phyloP scores from a whole-genome alignment of 768 basidiomycete genomes.

The Mycena latifolia region DNA sequence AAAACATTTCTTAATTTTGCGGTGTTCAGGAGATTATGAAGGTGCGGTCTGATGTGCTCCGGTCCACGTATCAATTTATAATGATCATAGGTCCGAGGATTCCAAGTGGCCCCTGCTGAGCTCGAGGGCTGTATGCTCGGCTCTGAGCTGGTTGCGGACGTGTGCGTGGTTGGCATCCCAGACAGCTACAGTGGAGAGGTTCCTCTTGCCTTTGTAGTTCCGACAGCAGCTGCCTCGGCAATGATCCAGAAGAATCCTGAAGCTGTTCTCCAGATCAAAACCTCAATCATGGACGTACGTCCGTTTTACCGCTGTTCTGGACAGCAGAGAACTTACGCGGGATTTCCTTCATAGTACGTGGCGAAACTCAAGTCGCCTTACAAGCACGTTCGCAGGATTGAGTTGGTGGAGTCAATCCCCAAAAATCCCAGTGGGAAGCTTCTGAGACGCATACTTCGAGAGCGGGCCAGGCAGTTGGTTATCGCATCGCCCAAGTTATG shows the following conservation, averaged over 20 bases:
- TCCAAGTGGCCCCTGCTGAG: constrained; percentile 50
- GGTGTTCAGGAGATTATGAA: constrained; percentile 19
- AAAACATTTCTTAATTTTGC: neutral
- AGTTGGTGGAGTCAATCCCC: neutral
- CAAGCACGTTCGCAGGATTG: neutral
- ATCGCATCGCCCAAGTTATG: neutral
- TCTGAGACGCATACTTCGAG: constrained; percentile 6
- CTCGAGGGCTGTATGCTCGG: constrained; percentile 58
- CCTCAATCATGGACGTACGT: constrained; percentile 16
- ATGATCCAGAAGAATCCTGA: constrained; percentile 33
- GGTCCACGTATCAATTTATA: neutral
- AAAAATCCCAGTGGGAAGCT: constrained; percentile 24
- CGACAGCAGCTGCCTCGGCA: constrained; percentile 45
- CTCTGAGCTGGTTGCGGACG: constrained; percentile 55
- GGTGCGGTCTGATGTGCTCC: neutral
- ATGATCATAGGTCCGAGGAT: constrained; percentile 40
- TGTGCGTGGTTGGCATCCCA: constrained; percentile 59
- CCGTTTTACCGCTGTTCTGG: neutral
- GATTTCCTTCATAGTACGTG: constrained; percentile 14
- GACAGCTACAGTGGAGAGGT: constrained; percentile 68
- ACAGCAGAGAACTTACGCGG: constrained; percentile 7
- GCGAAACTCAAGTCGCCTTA: neutral
- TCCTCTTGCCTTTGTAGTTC: constrained; percentile 65
- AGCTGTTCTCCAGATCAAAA: constrained; percentile 14
- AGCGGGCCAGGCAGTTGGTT: constrained; percentile 9